These are phyloP conservation scores for Trichomonas tenax DNA, from an alignment of 208 protist species.

Conservation along the genomic window DNA sequence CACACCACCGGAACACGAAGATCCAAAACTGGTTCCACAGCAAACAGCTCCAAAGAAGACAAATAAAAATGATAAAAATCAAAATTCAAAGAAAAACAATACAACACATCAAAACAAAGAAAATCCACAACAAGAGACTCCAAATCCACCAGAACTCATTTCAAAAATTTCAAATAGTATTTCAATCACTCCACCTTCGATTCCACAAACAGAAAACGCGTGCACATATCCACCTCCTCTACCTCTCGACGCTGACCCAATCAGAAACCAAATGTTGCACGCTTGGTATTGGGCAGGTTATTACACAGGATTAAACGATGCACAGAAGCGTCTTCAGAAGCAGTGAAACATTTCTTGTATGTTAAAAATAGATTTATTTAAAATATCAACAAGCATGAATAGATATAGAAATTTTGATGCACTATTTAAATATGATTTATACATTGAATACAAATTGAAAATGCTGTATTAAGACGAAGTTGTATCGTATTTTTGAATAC, in stretches of 20 bases:
- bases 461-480: too few relatives aligned
- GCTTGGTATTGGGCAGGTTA: conserved; percentile 14
- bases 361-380: too few relatives aligned
- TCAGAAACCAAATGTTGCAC: background rate
- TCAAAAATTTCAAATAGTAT: too few relatives aligned
- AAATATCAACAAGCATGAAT: too few relatives aligned
- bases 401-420: too few relatives aligned
- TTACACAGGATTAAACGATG: background rate
- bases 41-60: background rate
- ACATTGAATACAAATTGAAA: too few relatives aligned
- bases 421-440: too few relatives aligned
- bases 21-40: background rate
- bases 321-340: too few relatives aligned
- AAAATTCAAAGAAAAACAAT: background rate
- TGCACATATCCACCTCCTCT: background rate
- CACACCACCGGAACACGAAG: background rate
- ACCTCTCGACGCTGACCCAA: background rate
- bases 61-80: background rate
- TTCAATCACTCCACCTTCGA: background rate
- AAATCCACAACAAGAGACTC: background rate
- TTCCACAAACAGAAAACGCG: background rate
- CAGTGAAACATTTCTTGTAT: too few relatives aligned
- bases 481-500: too few relatives aligned
- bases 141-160: background rate
- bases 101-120: background rate